Conservation (phyloP, 306 rosid species). For the Ochetophila trinervis region DNA sequence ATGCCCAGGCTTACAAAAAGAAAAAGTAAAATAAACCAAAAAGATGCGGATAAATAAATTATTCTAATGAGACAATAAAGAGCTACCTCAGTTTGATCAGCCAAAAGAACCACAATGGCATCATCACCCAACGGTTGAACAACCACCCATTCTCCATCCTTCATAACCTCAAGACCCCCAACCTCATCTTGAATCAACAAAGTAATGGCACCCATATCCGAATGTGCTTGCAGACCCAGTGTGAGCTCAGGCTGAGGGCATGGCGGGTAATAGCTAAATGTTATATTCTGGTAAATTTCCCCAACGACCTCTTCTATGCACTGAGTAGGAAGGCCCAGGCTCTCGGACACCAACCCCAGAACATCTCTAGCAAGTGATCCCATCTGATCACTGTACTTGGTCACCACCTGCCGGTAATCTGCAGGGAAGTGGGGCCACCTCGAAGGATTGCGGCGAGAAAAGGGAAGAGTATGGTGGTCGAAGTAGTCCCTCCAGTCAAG, state of each 20-base stretch:
- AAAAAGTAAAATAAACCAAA: not conserved
- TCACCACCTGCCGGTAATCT: slow-evolving; percentile 43
- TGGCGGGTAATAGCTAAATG: slow-evolving; percentile 83
- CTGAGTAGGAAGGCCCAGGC: slow-evolving; percentile 54
- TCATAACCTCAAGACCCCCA: slow-evolving; percentile 73
- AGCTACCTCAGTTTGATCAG: slow-evolving; percentile 90
- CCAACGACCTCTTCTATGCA: slow-evolving; percentile 65
- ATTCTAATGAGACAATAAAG: not conserved
- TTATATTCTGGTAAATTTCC: slow-evolving; percentile 71
- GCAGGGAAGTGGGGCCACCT: slow-evolving; percentile 68
- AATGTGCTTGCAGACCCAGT: slow-evolving; percentile 83
- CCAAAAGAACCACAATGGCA: slow-evolving; percentile 77
- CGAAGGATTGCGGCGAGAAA: slow-evolving; percentile 69
- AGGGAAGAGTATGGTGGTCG: slow-evolving; percentile 83
- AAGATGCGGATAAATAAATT: too few species aligned
- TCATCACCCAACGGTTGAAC: slow-evolving; percentile 54
- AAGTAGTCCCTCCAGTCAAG: slow-evolving; percentile 95
- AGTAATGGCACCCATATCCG: slow-evolving; percentile 80
- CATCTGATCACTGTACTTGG: slow-evolving; percentile 50
- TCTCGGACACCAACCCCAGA: slow-evolving; percentile 63
- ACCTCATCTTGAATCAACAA: slow-evolving; percentile 82
- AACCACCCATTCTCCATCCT: slow-evolving; percentile 55
- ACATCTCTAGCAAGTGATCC: slow-evolving; percentile 58
- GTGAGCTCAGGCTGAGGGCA: slow-evolving; percentile 91
- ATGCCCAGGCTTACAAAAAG: not conserved